A percentile compares a stretch with the other conserved stretches of the same genome.
Evolutionary conservation across 2,329 filamentous ascomycete genomes (phyloP).

Genomic region (Exophiala aquamarina): DNA sequence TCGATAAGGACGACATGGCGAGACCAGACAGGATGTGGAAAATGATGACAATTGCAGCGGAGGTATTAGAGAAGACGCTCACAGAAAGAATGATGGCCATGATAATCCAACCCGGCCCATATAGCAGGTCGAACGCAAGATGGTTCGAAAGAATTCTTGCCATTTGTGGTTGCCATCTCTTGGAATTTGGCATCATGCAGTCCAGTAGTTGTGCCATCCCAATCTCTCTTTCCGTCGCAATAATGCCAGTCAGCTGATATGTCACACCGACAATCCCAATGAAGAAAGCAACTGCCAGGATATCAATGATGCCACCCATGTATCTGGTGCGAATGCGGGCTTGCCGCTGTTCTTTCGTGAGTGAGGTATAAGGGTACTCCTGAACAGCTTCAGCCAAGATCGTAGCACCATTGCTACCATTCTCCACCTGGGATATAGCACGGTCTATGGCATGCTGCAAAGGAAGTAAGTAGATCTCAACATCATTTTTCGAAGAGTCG

Average conservation of each 20-base stretch:
- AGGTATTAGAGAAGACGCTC: slow-evolving; percentile 67
- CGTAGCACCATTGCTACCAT: slow-evolving; percentile 46
- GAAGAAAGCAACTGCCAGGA: slow-evolving; percentile 76
- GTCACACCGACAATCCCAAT: slow-evolving; percentile 76
- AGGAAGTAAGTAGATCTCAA: slow-evolving; percentile 74
- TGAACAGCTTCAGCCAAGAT: slow-evolving; percentile 45
- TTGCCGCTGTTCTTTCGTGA: slow-evolving; percentile 66
- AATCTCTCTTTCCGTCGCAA: slow-evolving; percentile 80
- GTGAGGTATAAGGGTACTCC: slow-evolving; percentile 75
- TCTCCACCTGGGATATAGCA: slow-evolving; percentile 55
- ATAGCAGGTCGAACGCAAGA: slow-evolving; percentile 75
- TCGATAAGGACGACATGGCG: slow-evolving; percentile 74
- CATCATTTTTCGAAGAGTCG: slow-evolving; percentile 66
- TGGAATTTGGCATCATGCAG: slow-evolving; percentile 80
- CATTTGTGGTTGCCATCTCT: slow-evolving; percentile 73
- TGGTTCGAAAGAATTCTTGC: slow-evolving; percentile 78
- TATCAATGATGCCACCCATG: slow-evolving; percentile 71
- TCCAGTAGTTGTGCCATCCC: slow-evolving; percentile 89
- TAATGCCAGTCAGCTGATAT: slow-evolving; percentile 83
- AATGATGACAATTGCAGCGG: slow-evolving; percentile 64
- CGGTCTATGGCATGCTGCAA: slow-evolving; percentile 76
- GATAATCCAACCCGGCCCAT: slow-evolving; percentile 79
- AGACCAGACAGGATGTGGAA: slow-evolving; percentile 77
- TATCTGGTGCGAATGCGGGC: slow-evolving; percentile 67
- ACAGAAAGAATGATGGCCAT: slow-evolving; percentile 64